A percentile compares a stretch with the other conserved stretches of the same genome.
Conservation (phyloP, 208 protist species). For the Blechomonas ayalai region DNA sequence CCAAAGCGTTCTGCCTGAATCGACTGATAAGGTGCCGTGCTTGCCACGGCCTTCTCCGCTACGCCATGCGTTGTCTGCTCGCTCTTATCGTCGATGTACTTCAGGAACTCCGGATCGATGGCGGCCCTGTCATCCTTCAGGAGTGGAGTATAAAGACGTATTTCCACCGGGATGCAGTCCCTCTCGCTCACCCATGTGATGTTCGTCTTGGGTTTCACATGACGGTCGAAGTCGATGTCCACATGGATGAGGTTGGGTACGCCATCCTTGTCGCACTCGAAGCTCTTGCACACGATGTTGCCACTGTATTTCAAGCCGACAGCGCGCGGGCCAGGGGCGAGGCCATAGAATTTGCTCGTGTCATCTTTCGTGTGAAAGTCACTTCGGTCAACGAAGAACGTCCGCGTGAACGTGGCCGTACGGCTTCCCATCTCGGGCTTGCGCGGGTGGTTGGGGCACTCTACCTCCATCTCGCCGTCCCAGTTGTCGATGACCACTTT, state of each 20-base stretch:
- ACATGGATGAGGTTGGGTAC: slow-evolving; percentile 64
- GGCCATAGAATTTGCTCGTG: slow-evolving; percentile 84
- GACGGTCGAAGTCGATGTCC: slow-evolving; percentile 82
- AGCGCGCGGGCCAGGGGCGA: slow-evolving; percentile 66
- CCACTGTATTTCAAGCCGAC: slow-evolving; percentile 87
- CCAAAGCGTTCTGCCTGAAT: slow-evolving; percentile 90
- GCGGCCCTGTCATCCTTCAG: slow-evolving; percentile 84
- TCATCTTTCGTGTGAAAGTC: slow-evolving; percentile 93
- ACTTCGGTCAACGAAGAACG: slow-evolving; percentile 96
- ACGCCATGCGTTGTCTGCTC: slow-evolving; percentile 58
- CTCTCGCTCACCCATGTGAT: slow-evolving; percentile 85
- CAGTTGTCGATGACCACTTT: slow-evolving; percentile 94
- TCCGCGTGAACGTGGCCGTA: slow-evolving; percentile 80
- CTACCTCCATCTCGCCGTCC: slow-evolving; percentile 72
- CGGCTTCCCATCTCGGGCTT: slow-evolving; percentile 74
- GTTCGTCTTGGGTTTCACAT: slow-evolving; percentile 85
- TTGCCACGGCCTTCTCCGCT: slow-evolving; percentile 49
- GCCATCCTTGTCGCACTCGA: slow-evolving; percentile 69
- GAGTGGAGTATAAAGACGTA: slow-evolving; percentile 71
- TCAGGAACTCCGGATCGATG: slow-evolving; percentile 78
- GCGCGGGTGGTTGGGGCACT: slow-evolving; percentile 94
- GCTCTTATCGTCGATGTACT: slow-evolving; percentile 84
- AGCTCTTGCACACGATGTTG: slow-evolving; percentile 79
- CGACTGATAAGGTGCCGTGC: slow-evolving; percentile 53
- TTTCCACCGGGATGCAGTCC: slow-evolving; percentile 52